These are phyloP conservation scores for Pichia nanzhaoensis DNA, from an alignment of 805 yeast genomes.

Conservation along the genomic window DNA sequence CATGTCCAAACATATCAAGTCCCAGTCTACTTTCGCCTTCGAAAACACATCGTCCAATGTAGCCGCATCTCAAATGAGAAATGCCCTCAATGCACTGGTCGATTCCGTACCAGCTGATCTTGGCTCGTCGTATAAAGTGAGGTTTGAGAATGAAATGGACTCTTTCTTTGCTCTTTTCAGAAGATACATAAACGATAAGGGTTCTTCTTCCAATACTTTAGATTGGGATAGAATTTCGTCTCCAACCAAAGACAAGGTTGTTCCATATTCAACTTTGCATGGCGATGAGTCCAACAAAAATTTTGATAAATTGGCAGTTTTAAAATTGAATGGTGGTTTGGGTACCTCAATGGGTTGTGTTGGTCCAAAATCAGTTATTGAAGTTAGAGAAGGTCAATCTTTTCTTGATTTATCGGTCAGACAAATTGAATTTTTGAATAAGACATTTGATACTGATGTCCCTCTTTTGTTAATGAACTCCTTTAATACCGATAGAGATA, in stretches of 20 bases:
- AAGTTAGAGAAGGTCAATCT: constrained; percentile 97
- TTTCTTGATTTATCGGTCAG: constrained; percentile 93
- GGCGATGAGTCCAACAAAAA: constrained; percentile 33
- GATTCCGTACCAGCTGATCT: constrained; percentile 52
- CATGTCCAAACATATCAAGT: constrained; percentile 52
- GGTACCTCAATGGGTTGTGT: constrained; percentile 99
- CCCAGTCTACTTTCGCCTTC: constrained; percentile 79
- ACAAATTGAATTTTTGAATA: constrained; percentile 92
- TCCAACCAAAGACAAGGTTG: constrained; percentile 85
- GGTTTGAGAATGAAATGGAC: constrained; percentile 89
- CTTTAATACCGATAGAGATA: constrained; percentile 94
- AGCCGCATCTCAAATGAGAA: constrained; percentile 97
- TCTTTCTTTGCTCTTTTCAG: constrained; percentile 88
- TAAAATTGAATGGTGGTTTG: constrained; percentile 95
- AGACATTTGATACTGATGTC: constrained; percentile 84
- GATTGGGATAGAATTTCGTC: constrained; percentile 96
- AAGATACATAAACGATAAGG: constrained; percentile 85
- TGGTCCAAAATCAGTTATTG: constrained; percentile 97
- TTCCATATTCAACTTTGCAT: constrained; percentile 55
- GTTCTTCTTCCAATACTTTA: constrained; percentile 70
- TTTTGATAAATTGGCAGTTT: constrained; percentile 82
- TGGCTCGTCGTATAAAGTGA: constrained; percentile 40
- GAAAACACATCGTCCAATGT: constrained; percentile 92
- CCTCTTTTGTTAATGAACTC: constrained; percentile 97
- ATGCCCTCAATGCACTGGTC: constrained; percentile 81